These are phyloP conservation scores for Didymella lethalis DNA, from an alignment of 2,329 filamentous ascomycete species.

Conservation along the genomic window DNA sequence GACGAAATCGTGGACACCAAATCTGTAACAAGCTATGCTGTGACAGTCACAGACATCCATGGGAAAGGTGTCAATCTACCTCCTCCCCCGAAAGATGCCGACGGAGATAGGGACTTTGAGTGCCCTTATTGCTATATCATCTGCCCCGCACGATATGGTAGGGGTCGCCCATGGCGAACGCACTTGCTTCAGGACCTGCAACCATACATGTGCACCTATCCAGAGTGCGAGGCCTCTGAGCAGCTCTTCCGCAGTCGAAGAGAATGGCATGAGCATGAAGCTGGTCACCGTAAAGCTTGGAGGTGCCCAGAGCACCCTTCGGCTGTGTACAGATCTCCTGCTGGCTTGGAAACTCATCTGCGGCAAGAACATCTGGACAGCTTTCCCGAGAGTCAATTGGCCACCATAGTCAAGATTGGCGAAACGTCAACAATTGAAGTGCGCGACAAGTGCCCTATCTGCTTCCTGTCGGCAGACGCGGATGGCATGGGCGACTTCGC, in stretches of 20 bases:
- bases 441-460: conserved; percentile 46
- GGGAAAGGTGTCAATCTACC: conserved; percentile 46
- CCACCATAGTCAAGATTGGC: conserved; percentile 42
- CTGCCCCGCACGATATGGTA: conserved; percentile 48
- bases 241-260: conserved; percentile 47
- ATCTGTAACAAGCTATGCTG: conserved; percentile 49
- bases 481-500: conserved; percentile 39
- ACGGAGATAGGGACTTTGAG: conserved; percentile 48
- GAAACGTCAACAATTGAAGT: conserved; percentile 45
- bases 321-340: conserved; percentile 37
- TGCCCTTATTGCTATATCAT: conserved; percentile 52
- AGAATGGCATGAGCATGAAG: conserved; percentile 51
- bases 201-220: conserved; percentile 49
- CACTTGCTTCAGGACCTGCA: conserved; percentile 50
- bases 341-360: conserved; percentile 43
- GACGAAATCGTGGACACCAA: conserved; percentile 49
- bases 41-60: conserved; percentile 46
- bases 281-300: conserved; percentile 48
- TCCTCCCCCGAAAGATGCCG: conserved; percentile 43
- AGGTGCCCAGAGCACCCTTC: conserved; percentile 46
- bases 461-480: conserved; percentile 32
- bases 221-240: conserved; percentile 37
- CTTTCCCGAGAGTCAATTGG: conserved; percentile 40
- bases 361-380: conserved; percentile 39
- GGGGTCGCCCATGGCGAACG: conserved; percentile 45